These are phyloP conservation scores for Eucalyptus regnans DNA, from an alignment of 345 rosid species.

Conservation along the genomic window DNA sequence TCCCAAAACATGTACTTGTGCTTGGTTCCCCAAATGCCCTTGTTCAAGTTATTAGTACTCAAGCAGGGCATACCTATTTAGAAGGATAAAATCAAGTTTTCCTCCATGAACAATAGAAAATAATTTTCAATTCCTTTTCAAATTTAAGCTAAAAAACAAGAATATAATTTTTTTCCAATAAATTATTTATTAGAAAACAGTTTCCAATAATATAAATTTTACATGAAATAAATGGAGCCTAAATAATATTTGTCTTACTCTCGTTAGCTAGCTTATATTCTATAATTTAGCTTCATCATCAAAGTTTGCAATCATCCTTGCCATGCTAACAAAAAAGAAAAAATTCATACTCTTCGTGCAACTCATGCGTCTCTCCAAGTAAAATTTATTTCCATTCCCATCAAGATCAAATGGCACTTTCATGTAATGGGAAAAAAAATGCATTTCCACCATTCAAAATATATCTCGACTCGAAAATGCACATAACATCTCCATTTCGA, in stretches of 20 bases:
- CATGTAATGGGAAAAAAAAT: rapidly evolving
- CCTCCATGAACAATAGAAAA: background rate
- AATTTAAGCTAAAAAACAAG: background rate
- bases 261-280: background rate
- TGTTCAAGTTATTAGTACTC: rapidly evolving
- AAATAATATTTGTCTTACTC: background rate
- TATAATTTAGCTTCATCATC: background rate
- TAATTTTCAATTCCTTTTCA: background rate
- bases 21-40: rapidly evolving
- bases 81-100: background rate
- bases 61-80: rapidly evolving
- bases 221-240: rapidly evolving
- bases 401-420: background rate
- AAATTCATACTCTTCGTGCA: background rate
- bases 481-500: rapidly evolving
- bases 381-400: rapidly evolving
- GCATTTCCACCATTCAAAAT: background rate
- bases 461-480: rapidly evolving
- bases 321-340: background rate
- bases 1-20: rapidly evolving
- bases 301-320: background rate
- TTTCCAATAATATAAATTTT: background rate
- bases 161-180: rapidly evolving
- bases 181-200: background rate
- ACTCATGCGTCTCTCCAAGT: background rate